Percentiles rank a stretch among this genome's conserved stretches.
phyloP scores from a whole-genome alignment of 495 filamentous ascomycete species.

The Penicillium cataractarum region DNA sequence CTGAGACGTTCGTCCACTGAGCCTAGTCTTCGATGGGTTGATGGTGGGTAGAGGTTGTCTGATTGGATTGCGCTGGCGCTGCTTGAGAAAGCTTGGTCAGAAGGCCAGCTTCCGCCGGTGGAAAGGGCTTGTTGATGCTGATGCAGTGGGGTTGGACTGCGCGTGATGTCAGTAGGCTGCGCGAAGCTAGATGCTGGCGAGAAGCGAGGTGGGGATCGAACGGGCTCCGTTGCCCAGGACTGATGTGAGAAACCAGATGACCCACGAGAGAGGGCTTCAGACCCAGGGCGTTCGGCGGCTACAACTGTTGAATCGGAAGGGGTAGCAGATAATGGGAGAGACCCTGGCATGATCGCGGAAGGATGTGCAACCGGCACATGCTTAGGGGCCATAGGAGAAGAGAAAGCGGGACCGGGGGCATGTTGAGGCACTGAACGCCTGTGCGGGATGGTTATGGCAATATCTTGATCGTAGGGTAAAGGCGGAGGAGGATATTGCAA shows the following conservation, averaged over 20 bases:
- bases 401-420: background rate
- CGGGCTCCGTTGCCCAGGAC: conserved; percentile 47
- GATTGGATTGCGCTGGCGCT: conserved; percentile 30
- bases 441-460: conserved; percentile 27
- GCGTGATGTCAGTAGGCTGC: conserved; percentile 7
- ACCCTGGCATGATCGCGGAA: conserved; percentile 46
- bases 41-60: conserved; percentile 25
- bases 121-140: conserved; percentile 28
- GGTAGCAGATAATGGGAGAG: conserved; percentile 30
- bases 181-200: conserved; percentile 29
- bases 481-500: conserved; percentile 26
- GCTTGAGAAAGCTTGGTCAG: conserved; percentile 12
- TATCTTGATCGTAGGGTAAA: conserved; percentile 39
- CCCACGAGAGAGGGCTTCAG: conserved; percentile 39
- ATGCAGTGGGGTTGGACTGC: conserved; percentile 11
- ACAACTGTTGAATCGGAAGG: conserved; percentile 17
- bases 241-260: conserved; percentile 41
- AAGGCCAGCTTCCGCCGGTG: conserved; percentile 30
- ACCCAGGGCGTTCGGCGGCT: conserved; percentile 29
- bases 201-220: conserved; percentile 33
- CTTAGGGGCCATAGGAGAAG: background rate
- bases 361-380: conserved; percentile 32
- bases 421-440: conserved; percentile 11
- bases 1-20: conserved; percentile 31
- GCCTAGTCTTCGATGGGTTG: conserved; percentile 13